phyloP scores from a whole-genome alignment of 129 eudicot species.

The Saussurea involucrata region DNA sequence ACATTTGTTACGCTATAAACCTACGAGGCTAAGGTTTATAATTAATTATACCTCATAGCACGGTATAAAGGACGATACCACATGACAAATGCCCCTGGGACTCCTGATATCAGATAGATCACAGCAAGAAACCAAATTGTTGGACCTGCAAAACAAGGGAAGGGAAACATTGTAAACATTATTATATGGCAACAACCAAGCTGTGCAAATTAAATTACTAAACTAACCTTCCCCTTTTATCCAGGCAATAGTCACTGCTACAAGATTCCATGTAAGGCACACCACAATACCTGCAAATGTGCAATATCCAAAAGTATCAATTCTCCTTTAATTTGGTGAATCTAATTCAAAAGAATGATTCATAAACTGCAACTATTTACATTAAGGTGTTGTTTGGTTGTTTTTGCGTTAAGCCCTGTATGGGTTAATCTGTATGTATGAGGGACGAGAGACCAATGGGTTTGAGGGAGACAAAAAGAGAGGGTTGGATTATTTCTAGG shows the following conservation, averaged over 20 bases:
- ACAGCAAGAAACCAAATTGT: conserved; percentile 83
- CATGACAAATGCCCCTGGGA: conserved; percentile 84
- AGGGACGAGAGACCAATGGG: too few species aligned
- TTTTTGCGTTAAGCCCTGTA: background rate
- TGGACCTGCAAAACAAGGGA: conserved; percentile 46
- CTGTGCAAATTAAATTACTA: conserved; percentile 14
- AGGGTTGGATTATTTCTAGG: too few species aligned
- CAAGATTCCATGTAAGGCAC: conserved; percentile 81
- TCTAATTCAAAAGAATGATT: background rate
- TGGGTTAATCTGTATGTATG: too few species aligned
- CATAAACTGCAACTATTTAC: background rate
- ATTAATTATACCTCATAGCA: conserved; percentile 95
- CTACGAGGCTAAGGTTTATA: background rate
- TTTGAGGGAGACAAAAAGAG: too few species aligned
- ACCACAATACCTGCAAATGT: conserved; percentile 40
- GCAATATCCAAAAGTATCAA: background rate
- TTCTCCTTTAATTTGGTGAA: background rate
- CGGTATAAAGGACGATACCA: conserved; percentile 98
- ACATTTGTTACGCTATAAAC: background rate
- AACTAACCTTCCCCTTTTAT: conserved; percentile 79
- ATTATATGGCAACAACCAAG: background rate
- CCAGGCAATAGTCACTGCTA: conserved; percentile 89
- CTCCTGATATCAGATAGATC: conserved; percentile 77
- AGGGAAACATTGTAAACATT: background rate
- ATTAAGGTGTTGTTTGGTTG: background rate